These are phyloP conservation scores for Mortierella sp. DNA, from an alignment of 371 early-diverging fungal genomes.

Conservation along the genomic window DNA sequence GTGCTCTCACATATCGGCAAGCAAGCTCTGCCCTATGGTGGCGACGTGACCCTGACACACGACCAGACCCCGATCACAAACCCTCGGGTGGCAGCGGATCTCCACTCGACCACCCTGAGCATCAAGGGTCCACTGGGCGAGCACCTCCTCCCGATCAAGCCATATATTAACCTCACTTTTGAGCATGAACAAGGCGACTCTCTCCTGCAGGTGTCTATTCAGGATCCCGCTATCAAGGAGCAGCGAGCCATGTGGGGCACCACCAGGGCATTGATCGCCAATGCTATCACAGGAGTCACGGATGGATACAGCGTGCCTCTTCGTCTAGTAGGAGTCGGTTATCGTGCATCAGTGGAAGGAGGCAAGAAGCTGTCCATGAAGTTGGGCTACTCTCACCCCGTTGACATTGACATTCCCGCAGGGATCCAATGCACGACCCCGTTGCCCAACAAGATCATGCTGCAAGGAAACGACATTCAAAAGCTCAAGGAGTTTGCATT, in stretches of 20 bases:
- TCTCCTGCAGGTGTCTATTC: conserved; percentile 68
- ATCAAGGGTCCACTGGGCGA: conserved; percentile 89
- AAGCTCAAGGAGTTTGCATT: conserved; percentile 92
- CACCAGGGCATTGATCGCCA: conserved; percentile 86
- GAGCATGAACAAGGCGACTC: conserved; percentile 61
- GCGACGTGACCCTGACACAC: conserved; percentile 72
- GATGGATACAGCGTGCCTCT: conserved; percentile 90
- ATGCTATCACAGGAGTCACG: conserved; percentile 89
- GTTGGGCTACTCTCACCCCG: conserved; percentile 91
- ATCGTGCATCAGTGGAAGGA: conserved; percentile 87
- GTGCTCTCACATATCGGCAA: conserved; percentile 79
- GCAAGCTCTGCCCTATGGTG: conserved; percentile 70
- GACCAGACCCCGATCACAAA: conserved; percentile 64
- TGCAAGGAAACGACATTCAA: conserved; percentile 84
- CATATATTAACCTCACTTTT: conserved; percentile 76
- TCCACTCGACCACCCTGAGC: conserved; percentile 71
- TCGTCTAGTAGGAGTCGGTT: conserved; percentile 94
- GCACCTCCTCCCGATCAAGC: conserved; percentile 79
- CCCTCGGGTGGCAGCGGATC: conserved; percentile 70
- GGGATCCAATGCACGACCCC: conserved; percentile 83
- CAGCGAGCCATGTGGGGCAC: conserved; percentile 98
- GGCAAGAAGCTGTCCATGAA: conserved; percentile 75
- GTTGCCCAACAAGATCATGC: conserved; percentile 86
- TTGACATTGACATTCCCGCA: conserved; percentile 82
- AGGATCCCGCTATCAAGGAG: conserved; percentile 67